These are phyloP conservation scores for Amaranthus hypochondriacus DNA, from an alignment of 148 eudicot species.

Conservation along the genomic window DNA sequence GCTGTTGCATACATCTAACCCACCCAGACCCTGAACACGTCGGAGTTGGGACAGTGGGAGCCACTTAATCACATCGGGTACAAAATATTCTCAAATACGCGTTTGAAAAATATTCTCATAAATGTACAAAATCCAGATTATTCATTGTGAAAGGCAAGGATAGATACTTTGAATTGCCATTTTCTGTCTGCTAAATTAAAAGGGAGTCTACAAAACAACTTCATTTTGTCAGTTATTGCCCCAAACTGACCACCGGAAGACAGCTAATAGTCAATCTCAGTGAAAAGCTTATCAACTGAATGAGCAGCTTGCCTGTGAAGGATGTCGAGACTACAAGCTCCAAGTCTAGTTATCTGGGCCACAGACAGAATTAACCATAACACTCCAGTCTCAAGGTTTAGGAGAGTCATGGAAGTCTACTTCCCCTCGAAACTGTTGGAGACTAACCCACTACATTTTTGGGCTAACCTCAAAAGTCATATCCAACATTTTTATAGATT, in stretches of 20 bases:
- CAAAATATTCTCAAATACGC: background rate
- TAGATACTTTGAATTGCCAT: background rate
- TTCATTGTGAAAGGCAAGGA: background rate
- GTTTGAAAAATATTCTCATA: background rate
- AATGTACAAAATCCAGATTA: background rate
- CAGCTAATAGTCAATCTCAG: background rate
- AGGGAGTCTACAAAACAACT: background rate
- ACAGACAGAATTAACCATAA: background rate
- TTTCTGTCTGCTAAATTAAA: background rate
- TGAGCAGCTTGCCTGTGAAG: background rate
- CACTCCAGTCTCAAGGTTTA: background rate
- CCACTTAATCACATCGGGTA: no score
- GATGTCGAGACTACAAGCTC: background rate
- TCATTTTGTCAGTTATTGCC: background rate
- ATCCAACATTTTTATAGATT: background rate
- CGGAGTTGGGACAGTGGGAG: no score
- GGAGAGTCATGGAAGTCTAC: background rate
- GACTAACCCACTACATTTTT: background rate
- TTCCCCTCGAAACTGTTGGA: background rate
- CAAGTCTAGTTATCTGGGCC: background rate
- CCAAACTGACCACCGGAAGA: background rate
- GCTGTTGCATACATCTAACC: no score
- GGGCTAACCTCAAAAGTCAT: background rate
- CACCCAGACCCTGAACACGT: no score
- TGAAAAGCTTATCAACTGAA: background rate